phyloP scores from a whole-genome alignment of 208 protist genomes.

The Porcisia hertigi region DNA sequence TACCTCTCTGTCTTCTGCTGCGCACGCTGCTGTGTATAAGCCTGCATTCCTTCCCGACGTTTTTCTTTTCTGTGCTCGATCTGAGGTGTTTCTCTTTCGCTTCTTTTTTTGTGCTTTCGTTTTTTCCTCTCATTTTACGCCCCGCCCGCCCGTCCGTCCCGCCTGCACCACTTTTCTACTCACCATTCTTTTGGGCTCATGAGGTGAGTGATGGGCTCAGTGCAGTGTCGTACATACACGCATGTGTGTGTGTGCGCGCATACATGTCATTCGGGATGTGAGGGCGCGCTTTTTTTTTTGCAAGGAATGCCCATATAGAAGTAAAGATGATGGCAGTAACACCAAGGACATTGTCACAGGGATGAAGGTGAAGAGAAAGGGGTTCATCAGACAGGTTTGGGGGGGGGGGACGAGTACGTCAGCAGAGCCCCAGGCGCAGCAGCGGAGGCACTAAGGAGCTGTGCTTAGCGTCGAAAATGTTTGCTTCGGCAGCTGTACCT shows the following conservation, averaged over 20 bases:
- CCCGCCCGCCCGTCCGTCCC: neutral
- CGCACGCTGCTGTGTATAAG: neutral
- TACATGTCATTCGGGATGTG: neutral
- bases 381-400: neutral
- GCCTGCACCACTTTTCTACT: no score
- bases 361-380: neutral
- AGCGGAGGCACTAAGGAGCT: neutral
- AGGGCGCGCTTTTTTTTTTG: neutral
- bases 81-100: neutral
- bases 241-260: neutral
- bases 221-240: neutral
- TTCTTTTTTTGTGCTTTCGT: neutral
- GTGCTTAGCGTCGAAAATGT: neutral
- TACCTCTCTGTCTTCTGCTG: neutral
- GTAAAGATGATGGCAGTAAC: neutral
- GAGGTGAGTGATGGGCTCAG: no score
- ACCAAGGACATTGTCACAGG: neutral
- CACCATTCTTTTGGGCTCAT: neutral
- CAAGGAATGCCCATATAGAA: neutral
- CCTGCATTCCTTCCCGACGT: neutral
- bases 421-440: neutral
- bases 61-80: neutral
- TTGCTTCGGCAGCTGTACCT: neutral
- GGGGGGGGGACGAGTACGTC: neutral
- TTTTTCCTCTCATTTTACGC: neutral